Conservation (phyloP, 768 basidiomycete species). For the Termitomyces sp. region DNA sequence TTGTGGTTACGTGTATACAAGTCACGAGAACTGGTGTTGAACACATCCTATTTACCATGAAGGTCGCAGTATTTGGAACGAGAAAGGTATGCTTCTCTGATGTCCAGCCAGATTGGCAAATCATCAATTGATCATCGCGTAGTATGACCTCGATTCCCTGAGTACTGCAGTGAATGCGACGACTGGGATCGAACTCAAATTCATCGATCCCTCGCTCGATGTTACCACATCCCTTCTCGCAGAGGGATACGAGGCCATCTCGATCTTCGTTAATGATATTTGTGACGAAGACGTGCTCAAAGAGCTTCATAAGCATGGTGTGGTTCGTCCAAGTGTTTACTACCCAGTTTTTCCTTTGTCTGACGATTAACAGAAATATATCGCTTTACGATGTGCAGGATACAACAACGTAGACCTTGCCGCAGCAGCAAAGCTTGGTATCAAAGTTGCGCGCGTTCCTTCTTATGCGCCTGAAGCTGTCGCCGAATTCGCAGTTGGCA, state of each 20-base stretch:
- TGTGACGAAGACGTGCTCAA: constrained; percentile 29
- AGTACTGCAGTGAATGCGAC: constrained; percentile 19
- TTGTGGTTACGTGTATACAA: background rate
- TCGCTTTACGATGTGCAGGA: constrained; percentile 35
- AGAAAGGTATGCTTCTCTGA: constrained; percentile 21
- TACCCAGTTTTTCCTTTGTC: background rate
- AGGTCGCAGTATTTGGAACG: constrained; percentile 36
- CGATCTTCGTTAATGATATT: constrained; percentile 38
- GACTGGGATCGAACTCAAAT: constrained; percentile 26
- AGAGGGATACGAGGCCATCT: constrained; percentile 31
- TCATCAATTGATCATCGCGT: background rate
- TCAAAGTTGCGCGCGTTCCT: constrained; percentile 35
- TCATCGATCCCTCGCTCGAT: constrained; percentile 31
- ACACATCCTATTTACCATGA: constrained; percentile 21
- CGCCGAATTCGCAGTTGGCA: constrained; percentile 40
- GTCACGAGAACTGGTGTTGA: background rate
- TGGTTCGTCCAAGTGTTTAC: constrained; percentile 21
- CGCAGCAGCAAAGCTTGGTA: constrained; percentile 21
- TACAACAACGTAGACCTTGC: constrained; percentile 37
- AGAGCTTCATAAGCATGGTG: constrained; percentile 24
- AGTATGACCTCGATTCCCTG: constrained; percentile 35
- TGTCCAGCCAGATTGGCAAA: background rate
- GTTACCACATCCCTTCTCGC: constrained; percentile 28
- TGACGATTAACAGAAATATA: constrained; percentile 25
- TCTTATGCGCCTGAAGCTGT: constrained; percentile 39